Base-by-base conservation (phyloP, 2,329 filamentous ascomycete species). In the Microcera coccophila region DNA sequence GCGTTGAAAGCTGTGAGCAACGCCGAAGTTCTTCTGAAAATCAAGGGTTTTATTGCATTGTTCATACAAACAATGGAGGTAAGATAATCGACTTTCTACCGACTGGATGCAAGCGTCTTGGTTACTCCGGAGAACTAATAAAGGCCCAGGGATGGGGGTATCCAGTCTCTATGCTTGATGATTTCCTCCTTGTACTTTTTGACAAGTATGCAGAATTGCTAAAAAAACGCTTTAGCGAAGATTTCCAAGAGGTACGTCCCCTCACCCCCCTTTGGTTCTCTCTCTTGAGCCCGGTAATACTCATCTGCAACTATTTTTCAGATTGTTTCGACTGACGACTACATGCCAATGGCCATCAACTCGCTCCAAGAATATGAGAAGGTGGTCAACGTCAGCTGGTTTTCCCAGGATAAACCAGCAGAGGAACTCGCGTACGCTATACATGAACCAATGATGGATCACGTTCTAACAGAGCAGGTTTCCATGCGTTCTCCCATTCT, bases 31-130 rank as follows among this genome's bases (percentile, higher is more conserved):
- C 72, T 98, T 26, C 73, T 97, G n/a, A 95, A 93, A 63, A 90
- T 96, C 59, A 98, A 98, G 66, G 89, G 89, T 35, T 80, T 94
- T 19, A 83, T 97, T 59, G 87, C 90, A 4, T 73, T 98, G 12
- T 98, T 98, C 63, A 95, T 97, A 58, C 88, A 98, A 61, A 97
- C 93, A 2, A 96, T 98, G 91, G 89, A 95, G 75, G 87, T 87
- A 65, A 60, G 76, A 58, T 39, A 29, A 41, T 34, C 87, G 81
- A 84, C 82, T 55, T 94, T 87, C n/a, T 24, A 14, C 12, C 17
- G 22, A 16, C 14, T n/a, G n/a, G 11, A 12, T 37, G 17, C 18
- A 28, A 84, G 82, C 78, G 33, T 94, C 90, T 60, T 81, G 83
- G 0, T 84, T 90, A 4, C 72, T 76, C 2, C n/a, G n/a, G n/a